These are phyloP conservation scores for Chlorella sp. DNA, from an alignment of 139 green algal genomes.

Conservation along the genomic window DNA sequence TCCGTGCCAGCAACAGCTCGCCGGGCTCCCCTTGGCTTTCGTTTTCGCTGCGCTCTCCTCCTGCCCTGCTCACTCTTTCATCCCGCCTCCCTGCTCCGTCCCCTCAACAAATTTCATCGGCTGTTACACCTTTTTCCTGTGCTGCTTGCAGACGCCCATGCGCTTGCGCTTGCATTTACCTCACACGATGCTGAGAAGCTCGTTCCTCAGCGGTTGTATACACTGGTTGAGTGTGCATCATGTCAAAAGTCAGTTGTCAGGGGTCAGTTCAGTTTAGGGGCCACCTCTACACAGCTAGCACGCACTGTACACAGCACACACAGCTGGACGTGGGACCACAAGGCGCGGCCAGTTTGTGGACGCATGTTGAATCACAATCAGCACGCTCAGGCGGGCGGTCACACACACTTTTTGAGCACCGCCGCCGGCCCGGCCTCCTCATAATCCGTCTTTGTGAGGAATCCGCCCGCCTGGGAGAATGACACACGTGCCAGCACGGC, in stretches of 20 bases:
- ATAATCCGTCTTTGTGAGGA: constrained; percentile 86
- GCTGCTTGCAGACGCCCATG: not conserved
- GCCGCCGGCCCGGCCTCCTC: constrained; percentile 79
- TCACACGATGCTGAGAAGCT: too few species aligned
- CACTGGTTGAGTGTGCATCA: too few species aligned
- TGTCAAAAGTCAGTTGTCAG: too few species aligned
- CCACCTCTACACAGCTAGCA: too few species aligned
- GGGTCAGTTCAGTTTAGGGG: not conserved
- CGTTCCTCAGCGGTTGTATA: too few species aligned
- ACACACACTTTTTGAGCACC: constrained; percentile 76
- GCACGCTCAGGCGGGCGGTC: not conserved
- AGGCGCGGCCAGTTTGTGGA: too few species aligned
- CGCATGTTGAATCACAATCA: too few species aligned
- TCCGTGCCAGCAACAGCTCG: not conserved
- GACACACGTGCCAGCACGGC: constrained; percentile 86
- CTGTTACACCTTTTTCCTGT: not conserved
- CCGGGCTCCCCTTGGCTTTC: not conserved
- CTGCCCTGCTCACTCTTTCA: not conserved
- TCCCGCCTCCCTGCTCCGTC: not conserved
- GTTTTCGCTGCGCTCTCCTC: not conserved
- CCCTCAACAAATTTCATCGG: not conserved
- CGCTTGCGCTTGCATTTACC: not conserved
- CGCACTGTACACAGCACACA: too few species aligned
- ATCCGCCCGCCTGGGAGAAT: constrained; percentile 77
- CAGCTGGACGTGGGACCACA: too few species aligned